Conservation (phyloP, 176 grass and related monocot species). For the Hordeum marinum region DNA sequence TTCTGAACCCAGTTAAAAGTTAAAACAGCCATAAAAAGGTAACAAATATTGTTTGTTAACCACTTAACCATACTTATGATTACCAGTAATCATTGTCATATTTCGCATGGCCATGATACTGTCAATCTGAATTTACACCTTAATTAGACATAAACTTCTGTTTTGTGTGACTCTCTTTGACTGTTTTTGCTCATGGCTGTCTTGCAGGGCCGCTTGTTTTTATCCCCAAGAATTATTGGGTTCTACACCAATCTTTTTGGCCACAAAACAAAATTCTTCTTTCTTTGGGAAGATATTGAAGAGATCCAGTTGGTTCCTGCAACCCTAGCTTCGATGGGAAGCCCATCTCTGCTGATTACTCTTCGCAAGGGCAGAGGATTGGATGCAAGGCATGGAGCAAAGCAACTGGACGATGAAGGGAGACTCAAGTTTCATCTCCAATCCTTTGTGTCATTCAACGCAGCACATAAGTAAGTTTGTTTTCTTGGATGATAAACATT, state of each 20-base stretch:
- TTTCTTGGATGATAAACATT: conserved; percentile 21
- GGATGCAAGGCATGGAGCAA: conserved; percentile 89
- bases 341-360: conserved; percentile 69
- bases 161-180: not conserved
- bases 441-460: conserved; percentile 83
- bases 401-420: conserved; percentile 67
- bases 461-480: conserved; percentile 64
- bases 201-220: conserved; percentile 82
- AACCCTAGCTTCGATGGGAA: conserved; percentile 79
- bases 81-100: not conserved
- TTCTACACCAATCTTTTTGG: conserved; percentile 92
- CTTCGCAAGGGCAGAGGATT: conserved; percentile 74
- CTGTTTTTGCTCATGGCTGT: conserved; percentile 8
- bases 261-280: conserved; percentile 98
- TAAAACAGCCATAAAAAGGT: not conserved
- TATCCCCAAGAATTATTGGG: conserved; percentile 96
- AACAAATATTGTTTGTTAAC: not conserved
- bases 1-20: not conserved
- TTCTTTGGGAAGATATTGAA: conserved; percentile 99
- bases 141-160: not conserved
- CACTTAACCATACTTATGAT: not conserved
- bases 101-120: conserved; percentile 9
- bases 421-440: conserved; percentile 89
- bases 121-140: not conserved
- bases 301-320: conserved; percentile 63